Evolutionary conservation across 495 filamentous ascomycete species (phyloP).

Genomic region (Durotheca rogersii): DNA sequence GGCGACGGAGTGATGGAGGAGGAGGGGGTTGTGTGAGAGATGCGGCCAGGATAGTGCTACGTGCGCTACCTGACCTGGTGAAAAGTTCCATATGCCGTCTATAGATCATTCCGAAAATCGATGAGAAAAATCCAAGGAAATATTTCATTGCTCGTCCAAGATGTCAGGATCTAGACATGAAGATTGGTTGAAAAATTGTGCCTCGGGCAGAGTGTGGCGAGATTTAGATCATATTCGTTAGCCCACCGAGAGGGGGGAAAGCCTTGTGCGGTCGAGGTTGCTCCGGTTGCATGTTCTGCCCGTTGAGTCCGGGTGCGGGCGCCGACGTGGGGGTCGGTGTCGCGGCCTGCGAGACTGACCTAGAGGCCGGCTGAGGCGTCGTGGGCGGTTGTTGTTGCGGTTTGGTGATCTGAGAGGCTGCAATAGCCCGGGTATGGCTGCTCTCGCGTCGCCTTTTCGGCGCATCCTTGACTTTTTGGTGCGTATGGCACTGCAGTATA

Average conservation of each 20-base stretch:
- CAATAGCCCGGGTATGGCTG: slow-evolving; percentile 48
- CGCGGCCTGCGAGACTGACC: slow-evolving; percentile 34
- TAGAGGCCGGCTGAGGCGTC: slow-evolving; percentile 47
- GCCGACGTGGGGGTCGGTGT: slow-evolving; percentile 41
- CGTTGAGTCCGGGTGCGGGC: slow-evolving; percentile 18
- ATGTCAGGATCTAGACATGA: slow-evolving; percentile 9
- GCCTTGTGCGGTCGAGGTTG: slow-evolving; percentile 36
- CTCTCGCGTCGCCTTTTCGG: slow-evolving; percentile 70
- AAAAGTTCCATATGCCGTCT: slow-evolving; percentile 21
- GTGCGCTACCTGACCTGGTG: slow-evolving; percentile 1
- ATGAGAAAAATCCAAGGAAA: slow-evolving; percentile 16
- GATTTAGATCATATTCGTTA: slow-evolving; percentile 49
- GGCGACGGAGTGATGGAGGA: slow-evolving; percentile 6
- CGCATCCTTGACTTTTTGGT: slow-evolving; percentile 70
- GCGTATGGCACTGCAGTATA: slow-evolving; percentile 66
- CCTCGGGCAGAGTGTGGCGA: slow-evolving; percentile 1
- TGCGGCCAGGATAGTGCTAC: not conserved
- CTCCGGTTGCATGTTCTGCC: slow-evolving; percentile 30
- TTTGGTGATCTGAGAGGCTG: slow-evolving; percentile 39
- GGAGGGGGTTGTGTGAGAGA: slow-evolving; percentile 6
- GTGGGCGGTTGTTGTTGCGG: slow-evolving; percentile 40
- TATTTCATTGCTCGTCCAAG: slow-evolving; percentile 20
- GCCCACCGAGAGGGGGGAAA: slow-evolving; percentile 34
- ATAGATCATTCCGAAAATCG: slow-evolving; percentile 7
- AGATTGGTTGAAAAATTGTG: not conserved